Base-by-base conservation (phyloP, 768 basidiomycete genomes). In the Mycena kentingensis region DNA sequence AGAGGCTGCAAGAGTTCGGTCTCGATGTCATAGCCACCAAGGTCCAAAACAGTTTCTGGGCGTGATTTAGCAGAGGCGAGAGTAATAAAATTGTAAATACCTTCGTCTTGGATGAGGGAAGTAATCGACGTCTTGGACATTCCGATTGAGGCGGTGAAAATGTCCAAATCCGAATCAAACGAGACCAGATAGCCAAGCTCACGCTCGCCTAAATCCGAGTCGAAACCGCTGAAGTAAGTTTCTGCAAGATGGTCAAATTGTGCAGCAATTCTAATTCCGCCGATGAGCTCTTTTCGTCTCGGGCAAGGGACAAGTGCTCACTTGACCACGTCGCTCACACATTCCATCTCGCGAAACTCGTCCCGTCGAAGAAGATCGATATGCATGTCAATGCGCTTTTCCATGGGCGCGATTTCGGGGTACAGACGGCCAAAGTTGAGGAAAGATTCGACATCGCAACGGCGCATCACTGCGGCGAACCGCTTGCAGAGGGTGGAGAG, bases 171-270 rank as follows among this genome's bases (percentile, higher is more conserved):
- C 58, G 84, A 81, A 64, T 99, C 96, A 58, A 96, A 85, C 11
- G 87, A 81, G 22, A 84, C 71, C 1, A 88, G 82, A 63, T 90
- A 87, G 2, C 90, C 91, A 26, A 96, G 75, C 68, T 97, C 93
- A 21, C 89, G 82, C 70, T 98, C 96, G 11, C 87, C 93, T 22
- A 96, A 70, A 67, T 98, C 97, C 46, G 85, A 81, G n/a, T 91
- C 87, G 58, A 85, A 88, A 16, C 81, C 83, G 49, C 76, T 77
- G 63, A 98, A 93, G 68, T 94, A 90, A 1, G 89, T 85, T 62
- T 93, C 91, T 1, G 89, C 84, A 3, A 98, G 78, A 66, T 98
- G 95, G 50, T 96, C 92, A 59, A 96, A 93, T 66, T 97, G 93
- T 0, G 90, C 86, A 60, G 94, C 85, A 68, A 98, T 85, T 73